These are phyloP conservation scores for Nakazawaea populi DNA, from an alignment of 805 yeast species.

Conservation along the genomic window DNA sequence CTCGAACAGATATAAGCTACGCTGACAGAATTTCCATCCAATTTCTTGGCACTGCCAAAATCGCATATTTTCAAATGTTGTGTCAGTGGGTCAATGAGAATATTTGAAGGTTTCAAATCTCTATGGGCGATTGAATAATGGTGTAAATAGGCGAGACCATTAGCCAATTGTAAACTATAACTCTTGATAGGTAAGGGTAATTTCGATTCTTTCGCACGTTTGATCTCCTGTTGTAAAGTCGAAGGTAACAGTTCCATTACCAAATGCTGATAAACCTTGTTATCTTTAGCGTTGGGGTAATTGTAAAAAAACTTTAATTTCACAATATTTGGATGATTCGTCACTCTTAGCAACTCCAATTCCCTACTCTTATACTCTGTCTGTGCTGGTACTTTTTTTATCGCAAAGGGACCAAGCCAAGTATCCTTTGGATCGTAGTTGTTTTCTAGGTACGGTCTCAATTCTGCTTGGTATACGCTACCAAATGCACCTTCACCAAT, in stretches of 20 bases:
- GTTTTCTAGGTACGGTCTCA: constrained; percentile 12
- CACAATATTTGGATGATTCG: constrained; percentile 78
- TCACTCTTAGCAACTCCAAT: constrained; percentile 66
- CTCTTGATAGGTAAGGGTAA: constrained; percentile 67
- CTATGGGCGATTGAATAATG: constrained; percentile 78
- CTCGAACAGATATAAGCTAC: constrained; percentile 95
- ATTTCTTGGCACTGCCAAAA: constrained; percentile 78
- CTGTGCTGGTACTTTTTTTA: constrained; percentile 81
- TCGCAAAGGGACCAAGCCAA: constrained; percentile 81
- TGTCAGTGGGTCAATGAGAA: constrained; percentile 64
- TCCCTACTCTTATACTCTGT: constrained; percentile 83
- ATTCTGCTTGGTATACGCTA: constrained; percentile 71
- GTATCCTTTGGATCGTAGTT: constrained; percentile 18
- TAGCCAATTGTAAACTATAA: constrained; percentile 72
- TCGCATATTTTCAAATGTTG: constrained; percentile 74
- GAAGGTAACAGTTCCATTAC: constrained; percentile 89
- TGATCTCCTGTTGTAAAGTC: constrained; percentile 70
- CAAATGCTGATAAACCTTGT: constrained; percentile 67
- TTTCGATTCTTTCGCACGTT: constrained; percentile 56
- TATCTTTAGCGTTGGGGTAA: constrained; percentile 56
- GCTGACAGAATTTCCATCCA: constrained; percentile 77
- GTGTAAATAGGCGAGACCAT: constrained; percentile 80
- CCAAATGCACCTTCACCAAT: constrained; percentile 89
- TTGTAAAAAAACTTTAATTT: constrained; percentile 65
- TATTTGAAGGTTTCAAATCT: constrained; percentile 80